Evolutionary conservation across 2,329 filamentous ascomycete species (phyloP), one percentile per base, ranked within the genome.

Genomic region (Macrophomina pseudophaseolina): DNA sequence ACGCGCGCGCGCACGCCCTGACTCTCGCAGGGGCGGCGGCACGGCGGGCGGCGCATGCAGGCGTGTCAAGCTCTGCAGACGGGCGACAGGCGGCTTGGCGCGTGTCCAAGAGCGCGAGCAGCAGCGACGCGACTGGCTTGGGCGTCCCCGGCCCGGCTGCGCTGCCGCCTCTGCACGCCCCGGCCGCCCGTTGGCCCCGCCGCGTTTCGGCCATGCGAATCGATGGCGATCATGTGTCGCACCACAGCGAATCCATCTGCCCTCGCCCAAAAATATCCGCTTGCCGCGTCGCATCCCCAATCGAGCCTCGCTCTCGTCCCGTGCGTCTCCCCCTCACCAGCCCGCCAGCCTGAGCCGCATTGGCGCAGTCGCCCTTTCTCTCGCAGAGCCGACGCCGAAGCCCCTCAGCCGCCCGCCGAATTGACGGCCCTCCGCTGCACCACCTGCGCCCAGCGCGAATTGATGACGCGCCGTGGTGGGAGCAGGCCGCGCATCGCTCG

Each of bases 191-290:
- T 46, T 46, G 38, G 40, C 38, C 23, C 23, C 28, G 8, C 5
- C 40, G 54, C 14, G 54, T 46, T 59, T 33, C 38, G 40, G 6
- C 53, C 35, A 58, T 42, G 38, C 35, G 53, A 58, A 35, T 54
- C 40, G 54, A 11, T 12, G 38, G 38, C 54, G 52, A 54, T 54
- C 52, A 7, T 28, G 12, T 33, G 54, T 59, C 54, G 54, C 54
- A 59, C 54, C 54, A 59, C 54, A 12, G 54, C 54, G 18, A 58
- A 58, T 58, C 35, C 53, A 42, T 30, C 54, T 28, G 14, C 23
- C 23, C n/a, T 16, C 5, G 23, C 38, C 54, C 54, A 59, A 59
- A 59, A 59, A 59, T 59, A 59, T 44, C 16, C 49, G 9, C 49
- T 52, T 38, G 48, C 48, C 48, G 9, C 48, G 48, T 28, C 48